A percentile compares a stretch with the other conserved stretches of the same genome.
Evolutionary conservation across 2,329 filamentous ascomycete species (phyloP).

Genomic region (Rhytidhysteron rufulum): DNA sequence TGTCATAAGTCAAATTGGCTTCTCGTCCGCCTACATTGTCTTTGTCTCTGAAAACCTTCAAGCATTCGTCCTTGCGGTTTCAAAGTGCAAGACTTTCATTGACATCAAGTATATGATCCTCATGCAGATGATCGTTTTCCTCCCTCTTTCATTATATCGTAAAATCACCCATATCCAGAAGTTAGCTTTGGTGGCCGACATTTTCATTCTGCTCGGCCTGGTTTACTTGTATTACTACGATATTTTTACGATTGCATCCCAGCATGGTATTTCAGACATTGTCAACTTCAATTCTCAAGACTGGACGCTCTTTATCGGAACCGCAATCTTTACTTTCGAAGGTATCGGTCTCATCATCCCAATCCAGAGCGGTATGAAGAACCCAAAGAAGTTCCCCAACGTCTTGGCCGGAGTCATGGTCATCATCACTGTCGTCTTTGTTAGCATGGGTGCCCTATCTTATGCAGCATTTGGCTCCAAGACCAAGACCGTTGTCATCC

Average conservation of each 20-base stretch:
- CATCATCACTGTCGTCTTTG: constrained; percentile 87
- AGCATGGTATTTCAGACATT: constrained; percentile 77
- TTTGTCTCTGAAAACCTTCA: constrained; percentile 95
- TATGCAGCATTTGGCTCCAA: constrained; percentile 94
- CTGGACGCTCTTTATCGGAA: constrained; percentile 98
- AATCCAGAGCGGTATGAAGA: constrained; percentile 94
- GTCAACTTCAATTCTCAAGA: constrained; percentile 83
- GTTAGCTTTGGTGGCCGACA: constrained; percentile 87
- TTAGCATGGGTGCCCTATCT: constrained; percentile 85
- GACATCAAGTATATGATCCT: constrained; percentile 87
- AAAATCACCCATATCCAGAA: constrained; percentile 98
- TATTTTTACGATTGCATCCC: constrained; percentile 70
- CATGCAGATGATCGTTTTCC: constrained; percentile 91
- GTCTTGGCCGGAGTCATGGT: constrained; percentile 92
- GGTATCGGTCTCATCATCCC: constrained; percentile 97
- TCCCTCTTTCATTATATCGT: constrained; percentile 87
- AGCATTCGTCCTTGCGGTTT: constrained; percentile 88
- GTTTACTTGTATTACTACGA: constrained; percentile 97
- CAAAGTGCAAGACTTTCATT: constrained; percentile 79
- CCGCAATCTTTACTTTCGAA: constrained; percentile 98
- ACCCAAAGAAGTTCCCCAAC: constrained; percentile 82
- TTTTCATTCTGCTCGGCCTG: constrained; percentile 88
- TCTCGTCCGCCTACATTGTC: constrained; percentile 92
- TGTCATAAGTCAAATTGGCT: constrained; percentile 91
- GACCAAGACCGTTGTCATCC: constrained; percentile 92